These are phyloP conservation scores for Stemphylium lycopersici DNA, from an alignment of 2,329 filamentous ascomycete species.

Conservation along the genomic window DNA sequence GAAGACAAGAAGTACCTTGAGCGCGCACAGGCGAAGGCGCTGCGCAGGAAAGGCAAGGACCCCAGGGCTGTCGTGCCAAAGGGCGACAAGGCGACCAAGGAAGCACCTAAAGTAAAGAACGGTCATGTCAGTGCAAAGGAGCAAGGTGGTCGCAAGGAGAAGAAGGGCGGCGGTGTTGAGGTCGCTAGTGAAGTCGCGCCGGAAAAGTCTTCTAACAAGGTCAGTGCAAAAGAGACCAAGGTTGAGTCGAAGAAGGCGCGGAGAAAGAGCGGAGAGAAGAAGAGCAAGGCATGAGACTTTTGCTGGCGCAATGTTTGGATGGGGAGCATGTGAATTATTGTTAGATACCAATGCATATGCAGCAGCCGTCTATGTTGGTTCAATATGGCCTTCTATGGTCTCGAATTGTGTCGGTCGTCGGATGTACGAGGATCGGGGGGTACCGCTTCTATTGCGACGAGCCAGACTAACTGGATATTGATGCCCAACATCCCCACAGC, in stretches of 20 bases:
- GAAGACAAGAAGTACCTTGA: conserved; percentile 58
- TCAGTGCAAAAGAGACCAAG: conserved; percentile 18
- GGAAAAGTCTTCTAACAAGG: conserved; percentile 5
- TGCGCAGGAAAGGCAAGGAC: conserved; percentile 57
- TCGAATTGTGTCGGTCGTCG: no score
- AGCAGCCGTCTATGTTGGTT: background rate
- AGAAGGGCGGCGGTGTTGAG: conserved; percentile 15
- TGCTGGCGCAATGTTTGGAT: background rate
- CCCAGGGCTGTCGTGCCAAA: conserved; percentile 48
- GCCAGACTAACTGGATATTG: no score
- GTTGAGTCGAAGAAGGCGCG: conserved; percentile 22
- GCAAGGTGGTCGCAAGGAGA: conserved; percentile 15
- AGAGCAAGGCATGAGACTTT: conserved; percentile 22
- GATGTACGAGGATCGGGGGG: no score
- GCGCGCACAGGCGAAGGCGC: conserved; percentile 49
- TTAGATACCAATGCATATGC: conserved; percentile 5
- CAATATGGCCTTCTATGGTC: background rate
- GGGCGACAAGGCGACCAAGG: conserved; percentile 21
- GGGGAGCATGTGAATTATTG: background rate
- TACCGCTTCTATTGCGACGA: no score
- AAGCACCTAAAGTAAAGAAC: conserved; percentile 7
- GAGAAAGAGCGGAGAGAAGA: conserved; percentile 30
- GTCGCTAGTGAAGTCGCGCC: conserved; percentile 9
- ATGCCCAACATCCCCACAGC: no score
- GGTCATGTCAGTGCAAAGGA: conserved; percentile 12